Conservation (phyloP, 441 rosid species). For the Biscutella laevigata region DNA sequence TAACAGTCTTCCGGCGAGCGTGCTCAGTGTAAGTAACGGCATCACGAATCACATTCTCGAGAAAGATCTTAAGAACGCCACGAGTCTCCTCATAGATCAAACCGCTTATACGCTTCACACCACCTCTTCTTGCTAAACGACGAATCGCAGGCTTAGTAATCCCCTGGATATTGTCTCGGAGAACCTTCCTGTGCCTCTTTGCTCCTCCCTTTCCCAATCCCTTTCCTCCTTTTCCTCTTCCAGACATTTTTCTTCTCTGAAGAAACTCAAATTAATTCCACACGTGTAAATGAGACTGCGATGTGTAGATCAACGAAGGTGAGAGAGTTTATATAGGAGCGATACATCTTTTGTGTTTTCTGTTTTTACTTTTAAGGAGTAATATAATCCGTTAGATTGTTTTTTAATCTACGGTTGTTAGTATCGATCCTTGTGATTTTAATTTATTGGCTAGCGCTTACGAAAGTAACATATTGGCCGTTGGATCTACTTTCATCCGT, state of each 20-base stretch:
- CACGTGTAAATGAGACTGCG: conserved; percentile 4
- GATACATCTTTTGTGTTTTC: neutral
- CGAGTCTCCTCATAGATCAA: conserved; percentile 34
- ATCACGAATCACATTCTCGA: conserved; percentile 23
- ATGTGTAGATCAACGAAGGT: neutral
- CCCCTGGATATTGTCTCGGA: conserved; percentile 25
- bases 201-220: conserved; percentile 36
- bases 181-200: conserved; percentile 29
- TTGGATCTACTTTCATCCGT: conserved; percentile 11
- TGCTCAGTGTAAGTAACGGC: conserved; percentile 28
- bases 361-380: neutral
- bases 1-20: conserved; percentile 32
- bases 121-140: conserved; percentile 34
- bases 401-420: conserved; percentile 7
- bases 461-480: neutral
- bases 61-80: conserved; percentile 25
- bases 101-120: conserved; percentile 34
- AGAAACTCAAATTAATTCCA: too few relatives aligned
- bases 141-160: conserved; percentile 34
- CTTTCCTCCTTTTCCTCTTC: conserved; percentile 29
- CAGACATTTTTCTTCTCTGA: conserved; percentile 15
- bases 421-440: neutral
- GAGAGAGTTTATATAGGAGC: conserved; percentile 9
- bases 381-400: conserved; percentile 12
- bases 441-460: too few relatives aligned